Evolutionary conservation across 2,329 filamentous ascomycete genomes (phyloP), one percentile per base, ranked within the genome.

Genomic region (Tolypocladium endophyticum): DNA sequence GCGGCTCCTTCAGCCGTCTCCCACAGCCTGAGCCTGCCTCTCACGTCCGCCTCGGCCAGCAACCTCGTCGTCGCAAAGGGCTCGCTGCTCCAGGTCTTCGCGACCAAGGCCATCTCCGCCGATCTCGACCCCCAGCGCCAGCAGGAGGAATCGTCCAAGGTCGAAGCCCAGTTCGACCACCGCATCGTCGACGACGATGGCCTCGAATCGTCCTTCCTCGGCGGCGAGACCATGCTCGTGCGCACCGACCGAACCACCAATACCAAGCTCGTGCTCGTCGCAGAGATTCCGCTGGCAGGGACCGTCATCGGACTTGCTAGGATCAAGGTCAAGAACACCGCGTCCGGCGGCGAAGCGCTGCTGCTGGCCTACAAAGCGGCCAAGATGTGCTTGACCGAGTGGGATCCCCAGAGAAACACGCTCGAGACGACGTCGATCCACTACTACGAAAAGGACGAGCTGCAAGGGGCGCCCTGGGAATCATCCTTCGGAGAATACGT

Each of bases 401-500:
- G 94, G 94, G 90, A 97, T 71, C 86, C 90, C 11, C 85, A 88
- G 71, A 86, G 85, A 65, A 82, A 89, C 73, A 84, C 84, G 57
- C 86, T 97, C 67, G 87, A 88, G 67, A 97, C 93, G 58, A 85
- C 94, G 63, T 97, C 93, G 57, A 93, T 99, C 68, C 94, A 99
- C 77, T 97, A 92, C 79, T 99, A 97, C 76, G 94, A 99, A 73
- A 90, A 94, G 72, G 92, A 97, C 70, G 92, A 96, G 70, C 79
- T 93, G 62, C 85, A 88, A 65, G 86, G 88, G 58, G 88, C 85
- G 63, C 92, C 93, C 0, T 97, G 92, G 88, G 86, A 88, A 57
- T 82, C 88, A 58, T 83, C 88, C 59, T 77, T 95, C 68, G 85
- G 84, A 70, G 84, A 89, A 63, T 91, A 88, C 71, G 82, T 86